Base-by-base conservation (phyloP, 176 grass and related monocot species). In the Echinochloa phyllopogon region DNA sequence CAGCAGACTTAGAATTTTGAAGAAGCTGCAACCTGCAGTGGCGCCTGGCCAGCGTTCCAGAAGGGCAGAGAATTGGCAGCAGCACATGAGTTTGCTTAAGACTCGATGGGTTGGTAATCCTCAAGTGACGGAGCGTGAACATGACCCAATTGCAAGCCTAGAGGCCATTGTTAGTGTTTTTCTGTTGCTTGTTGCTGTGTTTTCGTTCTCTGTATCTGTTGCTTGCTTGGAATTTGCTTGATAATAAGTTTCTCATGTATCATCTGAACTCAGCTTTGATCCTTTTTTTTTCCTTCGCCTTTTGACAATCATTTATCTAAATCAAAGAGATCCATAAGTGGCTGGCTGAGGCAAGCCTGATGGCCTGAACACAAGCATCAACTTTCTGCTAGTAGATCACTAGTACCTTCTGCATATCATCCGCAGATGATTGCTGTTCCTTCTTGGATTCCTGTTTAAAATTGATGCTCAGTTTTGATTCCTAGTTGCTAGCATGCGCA, bases 1-100 rank as follows among this genome's bases (percentile, higher is more conserved):
- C 18, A 6, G 40, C 65, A 77, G 66, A 49, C 52, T 40, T 11
- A 7, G 69, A 44, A 92, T 81, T 79, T 62, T 48, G n/a, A 85
- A 74, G 24, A 47, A 78, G 29, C 10, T 24, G 65, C 27, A 33
- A 1, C 72, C 24, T 77, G 55, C 21, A 49, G 43, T 49, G 7
- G 68, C 13, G 2, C 4, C 56, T 24, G 56, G 56, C 56, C 27
- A 86, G 39, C 67, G 5, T 74, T n/a, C 40, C 10, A 75, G 39
- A 10, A 33, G 43, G 59, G 29, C 18, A 57, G 2, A 59, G 14
- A 50, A 0, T 12, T 4, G 48, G 20, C 61, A 76, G 61, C 82
- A 74, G 41, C 47, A 83, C 48, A 74, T 52, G 13, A 72, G 44
- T 72, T 33, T 23, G 57, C 3, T 60, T 25, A 1, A 60, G 9